Evolutionary conservation across 208 protist species (phyloP), one percentile per base, ranked within the genome.

Genomic region (Leishmania arabica): DNA sequence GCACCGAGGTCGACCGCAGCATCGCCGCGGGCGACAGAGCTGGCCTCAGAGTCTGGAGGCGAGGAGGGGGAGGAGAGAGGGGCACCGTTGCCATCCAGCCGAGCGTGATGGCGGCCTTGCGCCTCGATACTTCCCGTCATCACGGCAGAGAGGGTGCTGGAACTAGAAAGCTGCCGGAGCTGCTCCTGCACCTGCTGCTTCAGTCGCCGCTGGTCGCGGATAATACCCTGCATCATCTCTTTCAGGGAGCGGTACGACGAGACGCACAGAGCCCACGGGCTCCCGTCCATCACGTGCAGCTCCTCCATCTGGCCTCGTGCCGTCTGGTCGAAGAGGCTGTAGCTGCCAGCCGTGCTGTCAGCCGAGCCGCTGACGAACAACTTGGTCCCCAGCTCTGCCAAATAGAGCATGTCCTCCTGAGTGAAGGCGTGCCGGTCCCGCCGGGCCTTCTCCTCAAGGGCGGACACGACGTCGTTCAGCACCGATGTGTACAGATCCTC

Each of bases 281-380:
- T 92, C 24, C 94, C 94, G 77, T 94, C 92, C 92, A 97, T 97
- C 74, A 97, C 94, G 56, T 94, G 88, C 77, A 97, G 86, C 82
- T 97, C 92, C 87, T 95, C 92, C 86, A 95, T 89, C 73, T 97
- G 93, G 3, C 78, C 91, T 42, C 88, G 90, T 64, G 82, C 87
- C 21, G 86, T 87, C 42, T 84, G 80, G 79, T 95, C 91, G 49
- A 93, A 92, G 37, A 72, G 65, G 65, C 77, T 70, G 75, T 78
- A 70, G 37, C 82, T 66, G 31, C 72, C 71, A 62, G 81, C 77
- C 64, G 84, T 78, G 66, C 73, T 76, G 62, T 86, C 83, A 56
- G 82, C 68, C 1, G 80, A 71, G 56, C 77, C 62, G 40, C 81
- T 84, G 66, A 86, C 86, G 79, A 93, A 97, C n/a, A 95, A 79